Conservation (phyloP, 2,329 filamentous ascomycete genomes). For the Coniochaeta pulveracea region DNA sequence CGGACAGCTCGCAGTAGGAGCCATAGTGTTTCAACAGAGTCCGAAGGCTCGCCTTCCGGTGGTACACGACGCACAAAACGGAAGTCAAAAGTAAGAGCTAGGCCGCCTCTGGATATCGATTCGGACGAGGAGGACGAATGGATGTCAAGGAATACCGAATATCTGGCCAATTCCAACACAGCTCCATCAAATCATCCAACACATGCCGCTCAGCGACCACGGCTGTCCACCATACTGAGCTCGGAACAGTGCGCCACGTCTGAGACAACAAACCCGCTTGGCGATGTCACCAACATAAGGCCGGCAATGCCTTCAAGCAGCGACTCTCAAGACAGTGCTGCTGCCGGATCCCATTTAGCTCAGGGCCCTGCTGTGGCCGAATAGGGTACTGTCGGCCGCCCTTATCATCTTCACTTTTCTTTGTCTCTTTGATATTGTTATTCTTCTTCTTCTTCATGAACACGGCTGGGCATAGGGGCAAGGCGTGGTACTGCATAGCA, state of each 20-base stretch:
- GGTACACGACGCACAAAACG: not conserved
- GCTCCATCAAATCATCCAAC: no score
- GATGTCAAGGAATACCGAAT: constrained; percentile 11
- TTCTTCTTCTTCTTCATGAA: no score
- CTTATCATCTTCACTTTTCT: no score
- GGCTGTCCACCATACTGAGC: constrained; percentile 34
- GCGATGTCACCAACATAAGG: not conserved
- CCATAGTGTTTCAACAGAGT: constrained; percentile 15
- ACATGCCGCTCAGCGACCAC: constrained; percentile 28
- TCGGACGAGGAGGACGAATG: constrained; percentile 18
- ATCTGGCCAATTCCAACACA: constrained; percentile 14
- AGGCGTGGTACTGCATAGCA: no score
- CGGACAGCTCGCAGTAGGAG: constrained; percentile 13
- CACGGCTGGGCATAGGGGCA: no score
- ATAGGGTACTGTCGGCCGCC: no score
- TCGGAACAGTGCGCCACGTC: constrained; percentile 22
- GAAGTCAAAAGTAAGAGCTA: constrained; percentile 3
- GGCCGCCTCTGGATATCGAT: constrained; percentile 13
- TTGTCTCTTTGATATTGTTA: no score
- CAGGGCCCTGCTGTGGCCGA: no score
- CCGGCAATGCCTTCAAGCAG: no score
- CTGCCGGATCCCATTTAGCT: no score
- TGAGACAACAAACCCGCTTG: constrained; percentile 11
- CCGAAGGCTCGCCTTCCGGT: constrained; percentile 5
- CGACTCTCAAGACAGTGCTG: no score